Evolutionary conservation across 2,329 filamentous ascomycete genomes (phyloP).

Genomic region (Aspergillus pseudoterreus): DNA sequence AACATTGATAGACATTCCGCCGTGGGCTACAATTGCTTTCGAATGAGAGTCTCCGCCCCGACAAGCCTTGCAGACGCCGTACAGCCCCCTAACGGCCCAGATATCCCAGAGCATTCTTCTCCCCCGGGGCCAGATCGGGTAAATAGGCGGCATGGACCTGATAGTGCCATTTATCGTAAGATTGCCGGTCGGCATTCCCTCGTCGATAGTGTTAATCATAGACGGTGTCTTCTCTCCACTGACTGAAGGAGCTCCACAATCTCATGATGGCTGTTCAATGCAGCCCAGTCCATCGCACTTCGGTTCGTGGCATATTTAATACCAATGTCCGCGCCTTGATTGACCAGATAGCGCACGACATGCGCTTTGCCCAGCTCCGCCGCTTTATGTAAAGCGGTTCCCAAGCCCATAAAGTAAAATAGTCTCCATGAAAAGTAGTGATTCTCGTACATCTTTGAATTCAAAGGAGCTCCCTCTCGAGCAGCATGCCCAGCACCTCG

Average conservation of each 20-base stretch:
- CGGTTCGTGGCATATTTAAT: slow-evolving; percentile 12
- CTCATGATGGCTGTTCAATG: too few species aligned
- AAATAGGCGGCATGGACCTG: slow-evolving; percentile 35
- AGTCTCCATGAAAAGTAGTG: slow-evolving; percentile 16
- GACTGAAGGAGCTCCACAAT: too few species aligned
- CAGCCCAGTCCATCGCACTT: too few species aligned
- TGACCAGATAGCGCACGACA: slow-evolving; percentile 16
- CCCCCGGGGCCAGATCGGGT: slow-evolving; percentile 8
- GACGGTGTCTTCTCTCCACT: too few species aligned
- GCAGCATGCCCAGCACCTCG: slow-evolving; percentile 14
- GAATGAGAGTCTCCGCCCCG: slow-evolving; percentile 18
- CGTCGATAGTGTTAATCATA: too few species aligned
- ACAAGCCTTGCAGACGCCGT: slow-evolving; percentile 22
- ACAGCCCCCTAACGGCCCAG: slow-evolving; percentile 24
- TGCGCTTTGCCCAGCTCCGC: slow-evolving; percentile 16
- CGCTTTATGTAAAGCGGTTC: slow-evolving; percentile 22
- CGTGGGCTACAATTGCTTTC: neutral
- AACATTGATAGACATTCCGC: neutral
- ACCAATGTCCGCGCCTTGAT: slow-evolving; percentile 14
- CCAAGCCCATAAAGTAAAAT: slow-evolving; percentile 17
- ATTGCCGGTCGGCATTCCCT: too few species aligned
- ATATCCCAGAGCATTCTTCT: slow-evolving; percentile 14
- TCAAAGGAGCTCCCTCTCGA: slow-evolving; percentile 15
- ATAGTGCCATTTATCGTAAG: slow-evolving; percentile 24
- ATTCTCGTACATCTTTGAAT: slow-evolving; percentile 19